Evolutionary conservation across 495 filamentous ascomycete species (phyloP).

Genomic region (Podospora conica): DNA sequence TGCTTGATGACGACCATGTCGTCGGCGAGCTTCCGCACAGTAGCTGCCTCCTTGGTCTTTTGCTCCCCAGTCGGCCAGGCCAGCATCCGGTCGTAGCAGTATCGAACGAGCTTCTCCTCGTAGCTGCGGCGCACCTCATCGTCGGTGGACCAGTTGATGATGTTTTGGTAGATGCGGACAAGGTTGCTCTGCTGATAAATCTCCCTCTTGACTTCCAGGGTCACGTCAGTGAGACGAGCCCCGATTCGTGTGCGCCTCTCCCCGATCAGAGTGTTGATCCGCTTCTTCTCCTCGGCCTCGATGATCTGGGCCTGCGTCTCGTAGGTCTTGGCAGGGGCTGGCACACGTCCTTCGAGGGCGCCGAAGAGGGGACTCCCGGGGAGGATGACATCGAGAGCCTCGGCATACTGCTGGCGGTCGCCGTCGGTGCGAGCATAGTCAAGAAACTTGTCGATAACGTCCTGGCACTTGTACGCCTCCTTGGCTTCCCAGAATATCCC

Average conservation of each 20-base stretch:
- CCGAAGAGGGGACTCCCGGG: conserved; percentile 72
- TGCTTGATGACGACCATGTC: conserved; percentile 96
- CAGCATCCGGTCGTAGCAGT: conserved; percentile 68
- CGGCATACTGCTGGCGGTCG: conserved; percentile 62
- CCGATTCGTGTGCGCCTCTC: conserved; percentile 84
- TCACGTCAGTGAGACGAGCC: conserved; percentile 74
- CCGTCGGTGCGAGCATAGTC: conserved; percentile 64
- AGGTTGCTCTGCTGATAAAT: conserved; percentile 64
- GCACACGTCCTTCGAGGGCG: conserved; percentile 78
- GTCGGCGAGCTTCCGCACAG: conserved; percentile 66
- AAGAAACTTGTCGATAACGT: conserved; percentile 73
- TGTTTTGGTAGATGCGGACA: conserved; percentile 66
- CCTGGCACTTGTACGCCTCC: conserved; percentile 64
- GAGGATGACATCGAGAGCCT: conserved; percentile 66
- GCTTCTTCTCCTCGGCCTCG: conserved; percentile 81
- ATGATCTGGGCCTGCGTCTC: conserved; percentile 75
- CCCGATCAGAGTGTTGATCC: conserved; percentile 84
- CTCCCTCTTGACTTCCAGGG: conserved; percentile 78
- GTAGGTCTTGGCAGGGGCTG: conserved; percentile 75
- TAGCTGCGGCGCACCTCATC: conserved; percentile 77
- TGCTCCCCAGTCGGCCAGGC: conserved; percentile 53
- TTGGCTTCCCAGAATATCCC: conserved; percentile 63
- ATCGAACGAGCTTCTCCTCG: conserved; percentile 84
- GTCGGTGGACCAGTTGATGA: conserved; percentile 85
- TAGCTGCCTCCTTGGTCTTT: conserved; percentile 61